Base-by-base conservation (phyloP, 371 early-diverging fungal genomes). In the Parasitella parasitica region DNA sequence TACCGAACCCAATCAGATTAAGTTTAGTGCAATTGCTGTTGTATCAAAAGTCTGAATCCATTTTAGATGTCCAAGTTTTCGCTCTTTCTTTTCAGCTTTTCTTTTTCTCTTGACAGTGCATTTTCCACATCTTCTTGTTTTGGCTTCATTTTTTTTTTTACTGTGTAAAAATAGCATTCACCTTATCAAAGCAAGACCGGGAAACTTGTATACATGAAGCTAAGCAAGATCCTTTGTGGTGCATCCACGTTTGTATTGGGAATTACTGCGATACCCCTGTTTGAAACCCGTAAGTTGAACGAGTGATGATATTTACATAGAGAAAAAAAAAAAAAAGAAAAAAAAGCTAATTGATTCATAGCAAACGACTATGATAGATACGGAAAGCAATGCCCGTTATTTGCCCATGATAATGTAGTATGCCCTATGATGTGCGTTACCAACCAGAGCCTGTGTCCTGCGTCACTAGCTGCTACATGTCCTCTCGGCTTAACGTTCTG, bases 381-480 rank as follows among this genome's bases (percentile, higher is more conserved):
- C 41, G 86, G 86, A n/a, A 59, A 80, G 6, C 27, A 58, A 2
- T 87, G 88, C 58, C 85, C 84, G 7, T 66, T 75, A 18, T 54
- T 68, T 13, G 55, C 78, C 20, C 64, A 71, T 7, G 22, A 72
- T 28, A 71, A 80, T 60, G 70, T 76, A 30, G 49, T 53, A 0
- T 87, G 87, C 57, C 85, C 83, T 20, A 38, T 77, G 5, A 53
- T 87, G 30, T 87, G 87, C 62, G 85, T 82, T 13, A 72, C 66
- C 46, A 66, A 77, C 54, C 68, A 68, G 12, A 59, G 50, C 37
- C 34, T 59, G 32, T 82, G 82, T 64, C 84, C 84, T 15, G 26
- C 72, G 5, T 34, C 63, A 7, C 54, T 81, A 20, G 62, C 77
- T 15, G 69, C 79, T 12, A 72, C 67, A 13, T 86, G 86, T 61